Evolutionary conservation across 371 early-diverging fungal species (phyloP), one percentile per base, ranked within the genome.

Genomic region (Mortierella sp.): DNA sequence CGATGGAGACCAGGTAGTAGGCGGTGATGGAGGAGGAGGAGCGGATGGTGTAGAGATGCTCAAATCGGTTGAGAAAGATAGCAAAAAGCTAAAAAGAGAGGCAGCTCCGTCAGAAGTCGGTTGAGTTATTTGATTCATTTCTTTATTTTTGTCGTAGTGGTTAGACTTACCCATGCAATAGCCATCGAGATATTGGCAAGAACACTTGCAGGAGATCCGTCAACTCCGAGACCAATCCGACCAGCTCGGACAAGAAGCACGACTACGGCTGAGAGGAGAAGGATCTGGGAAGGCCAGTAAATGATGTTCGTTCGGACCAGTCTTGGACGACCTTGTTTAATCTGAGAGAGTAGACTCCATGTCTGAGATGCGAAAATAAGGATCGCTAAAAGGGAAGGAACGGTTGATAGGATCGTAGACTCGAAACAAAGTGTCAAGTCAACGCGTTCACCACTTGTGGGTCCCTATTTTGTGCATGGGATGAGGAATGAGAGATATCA

Each of bases 361-460:
- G 19, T 19, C 19, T 68, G 52, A 29, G 45, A 44, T 1, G 26
- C 18, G 21, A 72, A 76, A 7, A 52, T 56, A 0, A 68, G 19
- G 12, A 55, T 62, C 19, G 68, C 68, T 15, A 72, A 12, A 14
- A 60, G 29, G 5, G 77, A 71, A 4, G 77, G 77, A 14, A 76
- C 50, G 7, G 72, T 64, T 16, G 57, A 46, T 16, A 76, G 61
- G 18, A 76, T 71, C 7, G 77, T 71, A 18, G 65, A 59, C 43
- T 76, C 72, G 43, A 76, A 76, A 56, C 77, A 76, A 16, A 50
- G 68, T 0, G 77, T 76, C 64, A 76, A 11, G 44, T 76, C 77
- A 12, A 76, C 43, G 2, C 77, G 63, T 0, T 43, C 47, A 18
- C 25, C n/a, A 26, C 59, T 65, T 15, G 72, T 65, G 0, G 77